Base-by-base conservation (phyloP, 2,329 filamentous ascomycete genomes). In the Cylindrodendrum hubeiense region DNA sequence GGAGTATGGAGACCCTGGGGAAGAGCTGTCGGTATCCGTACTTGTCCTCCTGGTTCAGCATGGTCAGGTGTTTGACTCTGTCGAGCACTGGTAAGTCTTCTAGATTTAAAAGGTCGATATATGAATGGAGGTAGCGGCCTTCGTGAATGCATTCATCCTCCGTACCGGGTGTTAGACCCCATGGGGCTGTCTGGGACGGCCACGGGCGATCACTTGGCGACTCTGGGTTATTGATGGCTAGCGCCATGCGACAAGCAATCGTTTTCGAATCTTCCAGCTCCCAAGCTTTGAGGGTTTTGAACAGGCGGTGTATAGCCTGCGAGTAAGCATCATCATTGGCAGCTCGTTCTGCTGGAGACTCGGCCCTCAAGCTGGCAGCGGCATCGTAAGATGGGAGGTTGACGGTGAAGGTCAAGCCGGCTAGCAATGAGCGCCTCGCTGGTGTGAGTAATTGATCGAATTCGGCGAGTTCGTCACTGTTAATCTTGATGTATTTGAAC, bases 61-160 rank as follows among this genome's bases (percentile, higher is more conserved):
- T 58, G 28, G 30, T n/a, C 15, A 58, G 43, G 15, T 30, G 13
- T 17, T 52, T 41, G 22, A 52, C 56, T 34, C 56, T 52, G 24
- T 43, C 3, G 10, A 60, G 47, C 3, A 52, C 46, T 1, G 56
- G 56, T n/a, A 64, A 26, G 13, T 21, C 19, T 26, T 64, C 56
- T 2, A 26, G 44, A 9, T 41, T 21, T 17, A 37, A n/a, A 10
- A 65, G 39, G 10, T 52, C 34, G 15, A 65, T 61, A 22, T 56
- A 61, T 10, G 62, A 61, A 46, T 65, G 62, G 17, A 65, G 43
- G 46, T 56, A 61, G 19, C 62, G 50, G 28, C 62, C 62, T 8
- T 65, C 62, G 8, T 65, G 28, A 34, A 65, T 61, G 13, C 34
- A 60, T 19, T 33, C 39, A 2, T 46, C 19, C 13, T 30, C 13